Evolutionary conservation across 331 rosid genomes (phyloP).

Genomic region (Malus hybrid): DNA sequence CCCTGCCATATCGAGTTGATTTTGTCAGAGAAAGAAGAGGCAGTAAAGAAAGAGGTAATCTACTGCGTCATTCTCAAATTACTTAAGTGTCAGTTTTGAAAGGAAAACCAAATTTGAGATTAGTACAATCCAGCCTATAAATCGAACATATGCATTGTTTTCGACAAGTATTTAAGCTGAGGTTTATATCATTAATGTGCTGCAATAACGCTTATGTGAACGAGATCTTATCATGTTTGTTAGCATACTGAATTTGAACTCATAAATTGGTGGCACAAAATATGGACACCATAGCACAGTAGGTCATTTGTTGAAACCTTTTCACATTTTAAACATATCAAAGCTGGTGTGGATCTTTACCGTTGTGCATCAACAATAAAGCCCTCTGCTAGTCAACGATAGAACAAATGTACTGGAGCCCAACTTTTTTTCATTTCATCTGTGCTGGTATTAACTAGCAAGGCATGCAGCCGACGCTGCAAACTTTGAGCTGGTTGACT

Average conservation of each 20-base stretch:
- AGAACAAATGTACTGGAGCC: not conserved
- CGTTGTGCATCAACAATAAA: not conserved
- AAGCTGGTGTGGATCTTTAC: not conserved
- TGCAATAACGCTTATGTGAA: not conserved
- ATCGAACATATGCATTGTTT: not conserved
- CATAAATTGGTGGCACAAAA: not conserved
- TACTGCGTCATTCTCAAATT: not conserved
- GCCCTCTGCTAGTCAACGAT: not conserved
- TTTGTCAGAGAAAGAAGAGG: constrained; percentile 10
- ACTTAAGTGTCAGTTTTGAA: not conserved
- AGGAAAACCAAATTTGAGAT: not conserved
- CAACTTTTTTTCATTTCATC: no score
- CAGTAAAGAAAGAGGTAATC: constrained; percentile 1
- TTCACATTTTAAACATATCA: not conserved
- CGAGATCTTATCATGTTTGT: not conserved
- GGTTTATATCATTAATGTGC: no score
- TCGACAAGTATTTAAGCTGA: not conserved
- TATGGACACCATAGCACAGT: not conserved
- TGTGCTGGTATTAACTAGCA: not conserved
- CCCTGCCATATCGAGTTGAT: constrained; percentile 5
- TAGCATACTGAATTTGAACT: not conserved
- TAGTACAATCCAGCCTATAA: not conserved
- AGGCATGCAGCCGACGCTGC: not conserved
- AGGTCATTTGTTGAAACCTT: not conserved
- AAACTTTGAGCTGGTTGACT: not conserved